phyloP scores from a whole-genome alignment of 495 filamentous ascomycete genomes.

The Penicillium desertorum region DNA sequence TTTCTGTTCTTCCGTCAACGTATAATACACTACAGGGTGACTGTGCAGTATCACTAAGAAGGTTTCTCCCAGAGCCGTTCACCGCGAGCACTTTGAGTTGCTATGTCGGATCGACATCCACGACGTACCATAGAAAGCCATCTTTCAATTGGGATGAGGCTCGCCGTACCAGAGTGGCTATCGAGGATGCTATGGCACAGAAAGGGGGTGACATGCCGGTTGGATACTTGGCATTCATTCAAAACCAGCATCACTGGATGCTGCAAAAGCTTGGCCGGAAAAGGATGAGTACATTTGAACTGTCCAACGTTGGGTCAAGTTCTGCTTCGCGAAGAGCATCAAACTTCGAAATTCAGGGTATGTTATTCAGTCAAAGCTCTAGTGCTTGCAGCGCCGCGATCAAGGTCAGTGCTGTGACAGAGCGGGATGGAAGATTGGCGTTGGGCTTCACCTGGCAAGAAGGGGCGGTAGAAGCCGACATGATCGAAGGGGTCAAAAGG shows the following conservation, averaged over 20 bases:
- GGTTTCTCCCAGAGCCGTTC: slow-evolving; percentile 3
- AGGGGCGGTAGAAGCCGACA: background rate
- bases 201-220: slow-evolving; percentile 15
- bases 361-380: slow-evolving; percentile 18
- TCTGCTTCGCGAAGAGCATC: background rate
- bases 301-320: slow-evolving; percentile 12
- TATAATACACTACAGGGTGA: slow-evolving; percentile 7
- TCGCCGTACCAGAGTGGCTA: slow-evolving; percentile 7
- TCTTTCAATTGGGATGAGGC: slow-evolving; percentile 10
- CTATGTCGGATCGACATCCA: slow-evolving; percentile 8
- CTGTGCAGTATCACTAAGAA: slow-evolving; percentile 11
- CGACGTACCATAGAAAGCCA: background rate
- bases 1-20: slow-evolving; percentile 4
- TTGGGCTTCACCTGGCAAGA: slow-evolving; percentile 18
- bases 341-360: slow-evolving; percentile 8
- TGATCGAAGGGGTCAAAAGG: slow-evolving; percentile 1
- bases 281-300: slow-evolving; percentile 7
- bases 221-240: slow-evolving; percentile 12
- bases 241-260: slow-evolving; percentile 16
- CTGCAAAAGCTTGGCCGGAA: slow-evolving; percentile 13
- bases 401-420: slow-evolving; percentile 18
- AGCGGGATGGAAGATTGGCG: slow-evolving; percentile 10
- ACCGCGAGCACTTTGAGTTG: slow-evolving; percentile 11
- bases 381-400: slow-evolving; percentile 16
- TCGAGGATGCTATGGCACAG: slow-evolving; percentile 2